phyloP scores from a whole-genome alignment of 2,329 filamentous ascomycete genomes.

The Teratosphaeria viscida region DNA sequence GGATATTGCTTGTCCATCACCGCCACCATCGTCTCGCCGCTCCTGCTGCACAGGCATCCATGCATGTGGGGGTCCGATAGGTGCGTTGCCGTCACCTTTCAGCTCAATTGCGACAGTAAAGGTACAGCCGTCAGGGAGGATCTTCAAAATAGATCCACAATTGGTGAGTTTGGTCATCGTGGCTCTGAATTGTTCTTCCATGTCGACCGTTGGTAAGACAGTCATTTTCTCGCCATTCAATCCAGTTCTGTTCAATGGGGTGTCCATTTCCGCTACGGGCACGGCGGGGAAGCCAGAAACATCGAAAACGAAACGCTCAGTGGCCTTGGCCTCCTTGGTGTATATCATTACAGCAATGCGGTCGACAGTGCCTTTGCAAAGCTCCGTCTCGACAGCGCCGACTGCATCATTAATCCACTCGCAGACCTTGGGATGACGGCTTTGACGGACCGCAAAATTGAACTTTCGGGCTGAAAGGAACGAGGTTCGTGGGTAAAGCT shows the following conservation, averaged over 20 bases:
- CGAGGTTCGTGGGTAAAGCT: conserved; percentile 64
- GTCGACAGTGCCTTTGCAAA: conserved; percentile 49
- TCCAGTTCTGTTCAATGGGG: conserved; percentile 36
- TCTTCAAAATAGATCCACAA: conserved; percentile 45
- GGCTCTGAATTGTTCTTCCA: conserved; percentile 63
- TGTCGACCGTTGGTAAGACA: conserved; percentile 35
- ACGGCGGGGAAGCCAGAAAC: conserved; percentile 46
- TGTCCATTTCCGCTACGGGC: conserved; percentile 35
- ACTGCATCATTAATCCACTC: conserved; percentile 77
- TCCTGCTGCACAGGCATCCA: conserved; percentile 48
- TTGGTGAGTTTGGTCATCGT: conserved; percentile 54
- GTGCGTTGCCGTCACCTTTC: conserved; percentile 45
- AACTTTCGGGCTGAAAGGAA: conserved; percentile 74
- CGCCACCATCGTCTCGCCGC: neutral
- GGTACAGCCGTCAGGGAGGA: conserved; percentile 55
- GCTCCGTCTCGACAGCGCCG: conserved; percentile 57
- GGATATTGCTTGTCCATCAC: neutral
- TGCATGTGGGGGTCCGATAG: conserved; percentile 41
- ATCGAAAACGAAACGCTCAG: conserved; percentile 53
- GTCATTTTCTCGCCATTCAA: conserved; percentile 12
- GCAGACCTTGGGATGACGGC: conserved; percentile 75
- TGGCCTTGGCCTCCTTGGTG: conserved; percentile 40
- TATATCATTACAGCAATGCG: conserved; percentile 48
- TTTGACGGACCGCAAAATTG: conserved; percentile 76
- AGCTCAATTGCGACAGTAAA: conserved; percentile 70